Evolutionary conservation across 371 early-diverging fungal species (phyloP).

Genomic region (Mucor piriformis): DNA sequence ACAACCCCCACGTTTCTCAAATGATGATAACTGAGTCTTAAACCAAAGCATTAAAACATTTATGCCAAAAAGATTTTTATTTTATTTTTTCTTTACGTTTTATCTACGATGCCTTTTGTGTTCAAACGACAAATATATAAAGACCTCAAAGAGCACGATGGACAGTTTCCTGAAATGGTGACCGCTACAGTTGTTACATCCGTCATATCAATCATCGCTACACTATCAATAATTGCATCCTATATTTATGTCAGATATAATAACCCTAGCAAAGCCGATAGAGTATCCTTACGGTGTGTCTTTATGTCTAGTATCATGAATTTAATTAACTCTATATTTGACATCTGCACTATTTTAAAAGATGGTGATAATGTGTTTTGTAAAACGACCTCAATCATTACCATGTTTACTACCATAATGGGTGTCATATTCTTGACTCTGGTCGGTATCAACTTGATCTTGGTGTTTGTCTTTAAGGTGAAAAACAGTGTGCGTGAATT

Average conservation of each 20-base stretch:
- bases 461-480: constrained; percentile 32
- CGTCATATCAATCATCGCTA: constrained; percentile 2
- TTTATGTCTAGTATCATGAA: constrained; percentile 17
- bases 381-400: constrained; percentile 17
- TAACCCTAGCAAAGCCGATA: constrained; percentile 14
- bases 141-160: not conserved
- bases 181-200: not conserved
- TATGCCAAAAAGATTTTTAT: too few species aligned
- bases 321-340: constrained; percentile 12
- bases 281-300: constrained; percentile 41
- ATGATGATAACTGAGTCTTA: too few species aligned
- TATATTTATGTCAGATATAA: constrained; percentile 1
- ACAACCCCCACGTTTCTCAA: too few species aligned
- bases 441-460: constrained; percentile 36
- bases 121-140: too few species aligned
- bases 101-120: too few species aligned
- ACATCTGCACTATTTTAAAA: constrained; percentile 1
- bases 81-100: too few species aligned
- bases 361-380: constrained; percentile 13
- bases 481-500: not conserved
- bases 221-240: not conserved
- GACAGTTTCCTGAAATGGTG: not conserved
- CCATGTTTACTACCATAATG: constrained; percentile 16
- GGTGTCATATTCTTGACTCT: constrained; percentile 21
- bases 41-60: not conserved